These are phyloP conservation scores for Dendrobium nobile DNA, from an alignment of 106 monocot genomes.

Conservation along the genomic window DNA sequence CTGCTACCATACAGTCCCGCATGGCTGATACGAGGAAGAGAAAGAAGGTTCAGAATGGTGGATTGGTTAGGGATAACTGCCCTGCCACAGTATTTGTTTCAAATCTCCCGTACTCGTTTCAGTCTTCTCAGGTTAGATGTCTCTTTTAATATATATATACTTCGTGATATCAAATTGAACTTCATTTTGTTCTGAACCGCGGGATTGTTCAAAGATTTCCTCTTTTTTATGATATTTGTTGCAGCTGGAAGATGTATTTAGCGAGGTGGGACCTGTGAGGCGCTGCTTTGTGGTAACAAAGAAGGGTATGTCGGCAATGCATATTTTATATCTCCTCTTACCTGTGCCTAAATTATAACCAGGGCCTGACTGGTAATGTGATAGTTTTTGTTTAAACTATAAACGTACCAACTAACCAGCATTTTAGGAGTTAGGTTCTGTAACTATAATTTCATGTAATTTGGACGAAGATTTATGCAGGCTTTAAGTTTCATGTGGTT, in stretches of 20 bases:
- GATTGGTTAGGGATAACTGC: conserved; percentile 12
- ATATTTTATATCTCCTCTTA: neutral
- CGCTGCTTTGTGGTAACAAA: conserved; percentile 75
- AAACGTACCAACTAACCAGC: neutral
- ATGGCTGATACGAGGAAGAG: conserved; percentile 35
- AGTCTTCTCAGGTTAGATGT: conserved; percentile 41
- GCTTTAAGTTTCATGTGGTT: neutral
- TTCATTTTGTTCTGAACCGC: neutral
- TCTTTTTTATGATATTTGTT: conserved; percentile 7
- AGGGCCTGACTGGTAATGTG: neutral
- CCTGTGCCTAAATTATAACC: neutral
- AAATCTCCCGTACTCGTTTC: conserved; percentile 67
- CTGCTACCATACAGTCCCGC: too few relatives aligned
- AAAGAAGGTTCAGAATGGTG: conserved; percentile 23
- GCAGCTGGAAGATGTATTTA: conserved; percentile 68
- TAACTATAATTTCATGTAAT: neutral
- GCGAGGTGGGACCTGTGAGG: conserved; percentile 86
- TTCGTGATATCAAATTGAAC: neutral
- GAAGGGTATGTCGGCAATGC: conserved; percentile 33
- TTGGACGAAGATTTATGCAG: neutral
- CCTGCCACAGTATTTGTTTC: conserved; percentile 60
- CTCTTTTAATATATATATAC: neutral
- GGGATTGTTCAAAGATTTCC: neutral
- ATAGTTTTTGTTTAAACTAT: neutral
- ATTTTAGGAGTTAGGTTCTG: neutral